phyloP scores from a whole-genome alignment of 2,329 filamentous ascomycete species.

The Phoma sp. region DNA sequence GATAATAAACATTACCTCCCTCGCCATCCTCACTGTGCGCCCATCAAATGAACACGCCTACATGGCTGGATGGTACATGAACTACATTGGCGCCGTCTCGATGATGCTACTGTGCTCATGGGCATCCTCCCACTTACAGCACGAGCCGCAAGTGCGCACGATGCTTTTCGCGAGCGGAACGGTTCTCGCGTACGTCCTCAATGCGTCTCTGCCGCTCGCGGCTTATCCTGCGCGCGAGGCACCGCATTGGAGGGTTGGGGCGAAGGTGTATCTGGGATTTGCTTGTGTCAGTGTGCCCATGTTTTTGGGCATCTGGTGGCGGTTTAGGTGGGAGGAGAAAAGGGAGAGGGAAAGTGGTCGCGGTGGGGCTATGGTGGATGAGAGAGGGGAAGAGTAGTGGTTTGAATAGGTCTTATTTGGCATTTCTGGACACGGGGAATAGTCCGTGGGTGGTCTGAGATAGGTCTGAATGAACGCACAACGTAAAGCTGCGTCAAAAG shows the following conservation, averaged over 20 bases:
- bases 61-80: slow-evolving; percentile 18
- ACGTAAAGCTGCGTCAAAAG: too few relatives aligned
- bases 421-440: too few relatives aligned
- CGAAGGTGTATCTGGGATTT: slow-evolving; percentile 20
- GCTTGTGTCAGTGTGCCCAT: background rate
- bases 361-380: background rate
- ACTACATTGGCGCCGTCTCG: background rate
- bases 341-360: background rate
- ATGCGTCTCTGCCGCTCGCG: slow-evolving; percentile 16
- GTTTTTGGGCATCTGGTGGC: slow-evolving; percentile 13
- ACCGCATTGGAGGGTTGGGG: slow-evolving; percentile 12
- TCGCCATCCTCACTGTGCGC: slow-evolving; percentile 2
- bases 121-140: slow-evolving; percentile 11
- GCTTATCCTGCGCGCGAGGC: slow-evolving; percentile 14
- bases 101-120: slow-evolving; percentile 15
- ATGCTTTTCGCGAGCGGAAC: slow-evolving; percentile 16
- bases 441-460: too few relatives aligned
- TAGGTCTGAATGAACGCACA: too few relatives aligned
- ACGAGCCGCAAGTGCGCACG: slow-evolving; percentile 15
- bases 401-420: too few relatives aligned
- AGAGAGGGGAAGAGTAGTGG: background rate
- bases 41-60: slow-evolving; percentile 13
- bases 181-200: slow-evolving; percentile 1
- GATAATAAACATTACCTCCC: too few relatives aligned
- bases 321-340: slow-evolving; percentile 11